These are phyloP conservation scores for Tritrichomonas musculus DNA, from an alignment of 208 protist species.

Conservation along the genomic window DNA sequence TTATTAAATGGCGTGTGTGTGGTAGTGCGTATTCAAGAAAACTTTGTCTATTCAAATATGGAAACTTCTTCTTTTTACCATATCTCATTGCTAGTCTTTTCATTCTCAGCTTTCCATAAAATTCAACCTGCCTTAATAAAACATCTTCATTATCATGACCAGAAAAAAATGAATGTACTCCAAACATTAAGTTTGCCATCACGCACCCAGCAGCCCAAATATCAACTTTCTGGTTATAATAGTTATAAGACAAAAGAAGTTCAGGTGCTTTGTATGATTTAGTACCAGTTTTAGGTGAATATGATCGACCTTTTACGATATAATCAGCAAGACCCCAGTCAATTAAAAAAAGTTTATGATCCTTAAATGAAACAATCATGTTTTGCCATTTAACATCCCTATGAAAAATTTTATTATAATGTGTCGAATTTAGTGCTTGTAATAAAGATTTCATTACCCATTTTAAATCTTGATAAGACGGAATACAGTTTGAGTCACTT, in stretches of 20 bases:
- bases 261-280: constrained; percentile 30
- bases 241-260: neutral
- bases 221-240: neutral
- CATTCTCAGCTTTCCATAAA: neutral
- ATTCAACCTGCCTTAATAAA: neutral
- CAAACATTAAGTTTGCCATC: neutral
- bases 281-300: neutral
- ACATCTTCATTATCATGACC: constrained; percentile 9
- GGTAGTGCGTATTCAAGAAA: constrained; percentile 16
- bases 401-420: neutral
- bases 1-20: neutral
- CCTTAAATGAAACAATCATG: neutral
- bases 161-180: neutral
- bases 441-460: neutral
- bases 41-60: neutral
- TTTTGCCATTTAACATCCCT: constrained; percentile 33
- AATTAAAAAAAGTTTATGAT: neutral
- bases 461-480: neutral
- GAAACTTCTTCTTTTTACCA: neutral
- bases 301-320: neutral
- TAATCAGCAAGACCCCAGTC: constrained; percentile 9
- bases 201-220: constrained; percentile 8
- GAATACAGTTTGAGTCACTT: too few species aligned
- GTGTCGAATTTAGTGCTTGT: neutral
- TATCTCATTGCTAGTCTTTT: neutral